Percentiles rank a stretch among this genome's conserved stretches.
phyloP scores from a whole-genome alignment of 345 rosid species.

The Schrenkiella parvula region DNA sequence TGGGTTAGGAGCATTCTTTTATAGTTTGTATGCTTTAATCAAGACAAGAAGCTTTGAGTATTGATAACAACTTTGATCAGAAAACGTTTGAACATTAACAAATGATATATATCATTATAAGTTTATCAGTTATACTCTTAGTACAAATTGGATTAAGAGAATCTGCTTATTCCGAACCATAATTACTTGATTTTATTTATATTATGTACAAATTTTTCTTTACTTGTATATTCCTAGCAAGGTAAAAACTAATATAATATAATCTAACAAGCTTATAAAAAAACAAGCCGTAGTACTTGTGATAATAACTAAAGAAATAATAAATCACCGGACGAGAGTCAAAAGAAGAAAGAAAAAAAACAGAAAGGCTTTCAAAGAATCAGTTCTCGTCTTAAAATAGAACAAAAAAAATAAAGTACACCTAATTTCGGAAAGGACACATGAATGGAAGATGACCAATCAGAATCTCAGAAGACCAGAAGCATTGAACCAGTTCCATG shows the following conservation, averaged over 20 bases:
- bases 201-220: neutral
- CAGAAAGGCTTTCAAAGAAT: slow-evolving; percentile 27
- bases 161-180: neutral
- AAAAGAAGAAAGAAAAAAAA: neutral
- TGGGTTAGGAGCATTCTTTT: neutral
- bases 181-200: neutral
- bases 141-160: neutral
- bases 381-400: neutral
- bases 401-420: neutral
- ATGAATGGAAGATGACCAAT: neutral
- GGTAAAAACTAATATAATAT: neutral
- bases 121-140: neutral
- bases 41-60: neutral
- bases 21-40: neutral
- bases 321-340: neutral
- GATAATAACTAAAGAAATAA: slow-evolving; percentile 2
- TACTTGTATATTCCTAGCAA: neutral
- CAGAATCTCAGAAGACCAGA: slow-evolving; percentile 1
- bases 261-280: neutral
- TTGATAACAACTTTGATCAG: neutral
- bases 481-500: slow-evolving; percentile 11
- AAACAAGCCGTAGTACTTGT: neutral
- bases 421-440: slow-evolving; percentile 12
- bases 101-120: neutral
- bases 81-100: neutral